Conservation (phyloP, 2,329 filamentous ascomycete species). For the Thermoascus crustaceus region DNA sequence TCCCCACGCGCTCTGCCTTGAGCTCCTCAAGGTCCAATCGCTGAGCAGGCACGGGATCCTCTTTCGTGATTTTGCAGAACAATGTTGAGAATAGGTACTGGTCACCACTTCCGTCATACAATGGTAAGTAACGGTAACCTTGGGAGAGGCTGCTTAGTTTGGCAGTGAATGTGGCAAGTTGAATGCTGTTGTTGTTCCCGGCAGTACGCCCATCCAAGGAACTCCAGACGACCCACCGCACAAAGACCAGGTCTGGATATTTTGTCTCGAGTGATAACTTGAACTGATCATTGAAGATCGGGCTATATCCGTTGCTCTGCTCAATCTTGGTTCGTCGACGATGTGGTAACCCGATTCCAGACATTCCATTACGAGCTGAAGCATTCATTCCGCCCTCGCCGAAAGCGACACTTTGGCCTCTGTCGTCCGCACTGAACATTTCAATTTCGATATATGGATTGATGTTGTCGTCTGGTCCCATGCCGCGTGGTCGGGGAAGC, state of each 20-base stretch:
- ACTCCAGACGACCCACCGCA: conserved; percentile 86
- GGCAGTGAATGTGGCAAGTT: conserved; percentile 82
- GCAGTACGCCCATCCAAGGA: conserved; percentile 66
- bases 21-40: conserved; percentile 31
- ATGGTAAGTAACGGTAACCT: conserved; percentile 84
- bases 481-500: conserved; percentile 70
- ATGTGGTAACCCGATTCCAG: conserved; percentile 62
- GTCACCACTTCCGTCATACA: conserved; percentile 82
- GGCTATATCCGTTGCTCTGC: conserved; percentile 87
- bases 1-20: conserved; percentile 33
- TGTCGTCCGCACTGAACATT: conserved; percentile 89
- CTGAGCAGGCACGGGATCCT: conserved; percentile 40
- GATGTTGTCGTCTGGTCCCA: conserved; percentile 65
- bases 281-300: conserved; percentile 72
- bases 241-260: conserved; percentile 85
- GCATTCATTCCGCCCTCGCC: conserved; percentile 59
- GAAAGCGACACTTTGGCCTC: conserved; percentile 63
- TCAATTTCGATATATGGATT: conserved; percentile 95
- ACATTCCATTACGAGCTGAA: conserved; percentile 55
- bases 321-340: conserved; percentile 73
- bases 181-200: conserved; percentile 52
- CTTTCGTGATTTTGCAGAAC: conserved; percentile 76
- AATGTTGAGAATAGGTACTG: conserved; percentile 91
- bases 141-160: conserved; percentile 84
- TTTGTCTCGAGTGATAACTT: conserved; percentile 83